Conservation (phyloP, 2,329 filamentous ascomycete species). For the Ophiostoma triangulosporum region DNA sequence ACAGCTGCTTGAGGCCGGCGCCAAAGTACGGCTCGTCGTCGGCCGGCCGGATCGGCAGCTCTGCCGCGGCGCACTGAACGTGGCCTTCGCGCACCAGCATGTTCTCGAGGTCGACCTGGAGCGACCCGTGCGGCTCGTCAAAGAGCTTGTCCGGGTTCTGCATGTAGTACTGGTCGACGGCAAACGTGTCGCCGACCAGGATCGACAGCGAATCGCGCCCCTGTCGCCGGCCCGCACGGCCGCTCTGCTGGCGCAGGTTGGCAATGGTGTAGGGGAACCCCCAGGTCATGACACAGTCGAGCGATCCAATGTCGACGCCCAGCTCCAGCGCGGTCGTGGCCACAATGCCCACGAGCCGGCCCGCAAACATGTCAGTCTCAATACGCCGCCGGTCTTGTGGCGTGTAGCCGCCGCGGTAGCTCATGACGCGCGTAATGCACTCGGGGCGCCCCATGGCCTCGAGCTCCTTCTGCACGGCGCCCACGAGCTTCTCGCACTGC, state of each 20-base stretch:
- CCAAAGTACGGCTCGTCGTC: constrained; percentile 73
- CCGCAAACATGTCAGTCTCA: constrained; percentile 93
- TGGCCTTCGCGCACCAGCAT: constrained; percentile 87
- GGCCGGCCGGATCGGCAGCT: constrained; percentile 77
- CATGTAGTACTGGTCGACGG: constrained; percentile 95
- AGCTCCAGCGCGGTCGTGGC: constrained; percentile 88
- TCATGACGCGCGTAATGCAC: constrained; percentile 73
- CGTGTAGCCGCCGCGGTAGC: constrained; percentile 89
- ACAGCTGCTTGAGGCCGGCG: constrained; percentile 54
- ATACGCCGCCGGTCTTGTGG: constrained; percentile 79
- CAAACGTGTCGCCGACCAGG: constrained; percentile 75
- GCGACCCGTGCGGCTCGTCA: constrained; percentile 73
- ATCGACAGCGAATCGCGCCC: constrained; percentile 91
- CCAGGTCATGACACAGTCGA: constrained; percentile 87
- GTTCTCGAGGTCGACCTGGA: constrained; percentile 86
- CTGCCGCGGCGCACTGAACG: constrained; percentile 85
- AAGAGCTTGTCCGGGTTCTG: constrained; percentile 88
- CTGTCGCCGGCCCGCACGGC: constrained; percentile 73
- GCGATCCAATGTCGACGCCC: constrained; percentile 84
- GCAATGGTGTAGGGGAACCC: constrained; percentile 94
- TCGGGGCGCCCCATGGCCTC: constrained; percentile 58
- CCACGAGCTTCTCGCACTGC: constrained; percentile 74
- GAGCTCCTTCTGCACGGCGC: constrained; percentile 67
- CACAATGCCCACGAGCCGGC: constrained; percentile 82
- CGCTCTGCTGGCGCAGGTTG: constrained; percentile 88